Percentiles rank a stretch among this genome's conserved stretches.
These are phyloP conservation scores for Exophiala spinifera DNA, from an alignment of 2,329 filamentous ascomycete species.

Conservation along the genomic window DNA sequence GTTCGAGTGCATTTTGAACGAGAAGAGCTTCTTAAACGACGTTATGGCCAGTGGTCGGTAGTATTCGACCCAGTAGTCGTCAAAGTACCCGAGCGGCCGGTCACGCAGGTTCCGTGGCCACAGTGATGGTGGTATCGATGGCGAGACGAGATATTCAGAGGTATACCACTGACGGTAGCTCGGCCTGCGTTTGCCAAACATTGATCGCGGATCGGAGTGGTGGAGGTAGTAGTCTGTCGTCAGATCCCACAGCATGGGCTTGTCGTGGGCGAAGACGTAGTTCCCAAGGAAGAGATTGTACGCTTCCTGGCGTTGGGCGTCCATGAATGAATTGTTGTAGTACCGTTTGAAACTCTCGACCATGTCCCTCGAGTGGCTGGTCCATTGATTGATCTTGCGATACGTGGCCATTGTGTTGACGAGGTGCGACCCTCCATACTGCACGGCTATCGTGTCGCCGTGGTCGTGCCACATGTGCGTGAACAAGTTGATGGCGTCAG, in stretches of 20 bases:
- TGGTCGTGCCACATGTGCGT: constrained; percentile 99
- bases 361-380: constrained; percentile 95
- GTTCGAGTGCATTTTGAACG: constrained; percentile 87
- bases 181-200: constrained; percentile 60
- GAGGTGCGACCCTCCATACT: constrained; percentile 94
- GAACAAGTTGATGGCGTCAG: constrained; percentile 91
- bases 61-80: constrained; percentile 98
- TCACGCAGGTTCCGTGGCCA: constrained; percentile 36
- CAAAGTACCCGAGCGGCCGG: constrained; percentile 62
- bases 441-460: constrained; percentile 94
- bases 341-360: constrained; percentile 98
- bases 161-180: constrained; percentile 92
- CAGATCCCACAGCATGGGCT: constrained; percentile 96
- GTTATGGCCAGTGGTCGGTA: constrained; percentile 86
- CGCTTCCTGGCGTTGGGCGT: constrained; percentile 95
- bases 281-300: constrained; percentile 97
- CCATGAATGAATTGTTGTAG: constrained; percentile 97
- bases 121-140: constrained; percentile 53
- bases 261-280: constrained; percentile 80
- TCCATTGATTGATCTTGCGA: constrained; percentile 98
- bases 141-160: constrained; percentile 64
- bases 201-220: constrained; percentile 75
- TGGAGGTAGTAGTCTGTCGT: constrained; percentile 95
- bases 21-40: constrained; percentile 86
- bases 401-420: constrained; percentile 99